These are phyloP conservation scores for Boeremia lycopersici DNA, from an alignment of 2,329 filamentous ascomycete species.

Conservation along the genomic window DNA sequence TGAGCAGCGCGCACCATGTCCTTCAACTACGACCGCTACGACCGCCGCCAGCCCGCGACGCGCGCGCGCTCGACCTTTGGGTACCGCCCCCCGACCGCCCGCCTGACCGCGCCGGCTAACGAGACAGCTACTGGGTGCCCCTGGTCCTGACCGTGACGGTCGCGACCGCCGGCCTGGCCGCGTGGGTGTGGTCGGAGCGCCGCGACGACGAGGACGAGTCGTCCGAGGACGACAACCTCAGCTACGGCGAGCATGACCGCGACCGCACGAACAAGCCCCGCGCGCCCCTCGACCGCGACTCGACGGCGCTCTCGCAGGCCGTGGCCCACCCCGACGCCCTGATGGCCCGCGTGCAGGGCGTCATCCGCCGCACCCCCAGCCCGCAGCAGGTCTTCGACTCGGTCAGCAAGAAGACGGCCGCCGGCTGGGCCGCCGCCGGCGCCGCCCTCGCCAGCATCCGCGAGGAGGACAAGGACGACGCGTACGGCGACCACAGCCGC, in stretches of 20 bases:
- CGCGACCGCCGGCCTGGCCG: conserved; percentile 82
- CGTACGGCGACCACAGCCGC: conserved; percentile 80
- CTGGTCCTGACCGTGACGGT: conserved; percentile 85
- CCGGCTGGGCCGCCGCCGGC: conserved; percentile 82
- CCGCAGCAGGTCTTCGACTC: conserved; percentile 87
- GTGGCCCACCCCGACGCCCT: conserved; percentile 58
- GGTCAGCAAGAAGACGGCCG: conserved; percentile 79
- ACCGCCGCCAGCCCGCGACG: conserved; percentile 60
- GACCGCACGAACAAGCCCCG: neutral
- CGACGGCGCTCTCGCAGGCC: conserved; percentile 29
- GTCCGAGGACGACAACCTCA: conserved; percentile 53
- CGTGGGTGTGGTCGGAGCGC: conserved; percentile 94
- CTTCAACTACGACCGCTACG: conserved; percentile 62
- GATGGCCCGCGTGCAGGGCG: conserved; percentile 79
- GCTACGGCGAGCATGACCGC: conserved; percentile 48
- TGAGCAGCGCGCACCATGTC: conserved; percentile 35
- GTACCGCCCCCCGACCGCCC: conserved; percentile 55
- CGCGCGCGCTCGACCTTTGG: conserved; percentile 65
- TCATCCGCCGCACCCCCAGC: conserved; percentile 79
- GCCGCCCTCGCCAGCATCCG: conserved; percentile 82
- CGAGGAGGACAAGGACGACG: conserved; percentile 77
- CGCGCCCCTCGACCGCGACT: conserved; percentile 17
- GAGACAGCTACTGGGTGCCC: conserved; percentile 70
- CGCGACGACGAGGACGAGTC: conserved; percentile 73
- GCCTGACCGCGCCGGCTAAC: neutral